These are phyloP conservation scores for Microbotryum intermedium DNA, from an alignment of 1,284 basidiomycete genomes.

Conservation along the genomic window DNA sequence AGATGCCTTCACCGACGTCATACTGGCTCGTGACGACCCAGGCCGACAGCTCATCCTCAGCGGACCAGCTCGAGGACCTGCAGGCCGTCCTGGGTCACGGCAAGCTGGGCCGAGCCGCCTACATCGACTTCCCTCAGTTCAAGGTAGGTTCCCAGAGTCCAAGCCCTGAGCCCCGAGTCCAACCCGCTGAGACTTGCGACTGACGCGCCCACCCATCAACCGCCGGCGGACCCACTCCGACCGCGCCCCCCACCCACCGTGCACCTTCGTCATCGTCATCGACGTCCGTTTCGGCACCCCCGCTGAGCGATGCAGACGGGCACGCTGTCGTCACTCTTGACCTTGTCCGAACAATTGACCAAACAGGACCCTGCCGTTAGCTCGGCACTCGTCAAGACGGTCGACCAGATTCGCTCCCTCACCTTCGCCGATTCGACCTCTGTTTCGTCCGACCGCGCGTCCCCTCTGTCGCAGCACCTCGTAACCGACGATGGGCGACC, in stretches of 20 bases:
- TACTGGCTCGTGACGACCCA: constrained; percentile 50
- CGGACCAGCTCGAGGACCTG: constrained; percentile 44
- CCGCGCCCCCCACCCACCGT: neutral
- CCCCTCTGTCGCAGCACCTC: constrained; percentile 43
- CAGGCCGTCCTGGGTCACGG: constrained; percentile 38
- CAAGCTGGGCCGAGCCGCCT: constrained; percentile 20
- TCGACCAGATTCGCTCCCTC: constrained; percentile 86
- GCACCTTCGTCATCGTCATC: neutral
- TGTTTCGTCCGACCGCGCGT: constrained; percentile 10
- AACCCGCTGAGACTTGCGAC: neutral
- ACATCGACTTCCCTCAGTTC: constrained; percentile 30
- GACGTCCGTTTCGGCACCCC: neutral
- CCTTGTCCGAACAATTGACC: constrained; percentile 82
- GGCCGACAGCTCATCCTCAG: constrained; percentile 39
- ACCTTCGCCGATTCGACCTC: constrained; percentile 6
- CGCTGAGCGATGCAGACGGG: constrained; percentile 59
- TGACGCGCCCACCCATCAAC: neutral
- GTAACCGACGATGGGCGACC: constrained; percentile 33
- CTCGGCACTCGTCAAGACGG: constrained; percentile 76
- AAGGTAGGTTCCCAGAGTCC: constrained; percentile 28
- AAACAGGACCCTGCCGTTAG: constrained; percentile 89
- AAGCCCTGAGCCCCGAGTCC: no score
- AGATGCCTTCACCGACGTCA: constrained; percentile 46
- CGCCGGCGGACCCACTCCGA: neutral
- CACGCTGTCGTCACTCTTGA: constrained; percentile 81